Evolutionary conservation across 208 protist genomes (phyloP).

Genomic region (Trypanosoma avium): DNA sequence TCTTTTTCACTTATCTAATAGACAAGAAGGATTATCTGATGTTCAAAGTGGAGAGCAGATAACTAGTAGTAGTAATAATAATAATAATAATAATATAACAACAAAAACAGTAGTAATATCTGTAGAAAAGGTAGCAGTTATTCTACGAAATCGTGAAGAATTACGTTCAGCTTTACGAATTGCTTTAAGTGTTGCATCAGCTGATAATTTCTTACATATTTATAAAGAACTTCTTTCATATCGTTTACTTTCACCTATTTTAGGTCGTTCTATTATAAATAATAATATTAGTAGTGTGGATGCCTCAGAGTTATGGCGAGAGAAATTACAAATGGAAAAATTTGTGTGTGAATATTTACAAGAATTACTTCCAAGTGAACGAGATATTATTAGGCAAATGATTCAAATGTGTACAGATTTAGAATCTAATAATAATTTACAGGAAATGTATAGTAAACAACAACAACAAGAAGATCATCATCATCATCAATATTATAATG

Average conservation of each 20-base stretch:
- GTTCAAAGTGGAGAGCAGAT: neutral
- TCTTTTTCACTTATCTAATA: neutral
- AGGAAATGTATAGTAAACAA: conserved; percentile 9
- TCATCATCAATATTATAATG: neutral
- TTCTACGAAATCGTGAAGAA: conserved; percentile 26
- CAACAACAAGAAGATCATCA: neutral
- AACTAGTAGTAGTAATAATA: neutral
- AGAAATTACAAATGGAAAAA: conserved; percentile 30
- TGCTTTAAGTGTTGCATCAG: conserved; percentile 27
- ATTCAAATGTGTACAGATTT: conserved; percentile 26
- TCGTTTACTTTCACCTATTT: conserved; percentile 33
- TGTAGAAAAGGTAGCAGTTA: neutral
- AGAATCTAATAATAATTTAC: neutral
- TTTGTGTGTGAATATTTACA: conserved; percentile 35
- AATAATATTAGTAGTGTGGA: neutral
- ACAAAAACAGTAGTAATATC: neutral
- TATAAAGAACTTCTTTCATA: conserved; percentile 35
- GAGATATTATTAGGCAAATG: conserved; percentile 31
- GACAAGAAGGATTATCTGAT: neutral
- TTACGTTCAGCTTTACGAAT: conserved; percentile 39
- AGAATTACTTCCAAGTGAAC: conserved; percentile 11
- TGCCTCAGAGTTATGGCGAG: neutral
- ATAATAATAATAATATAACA: no score
- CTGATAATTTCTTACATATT: conserved; percentile 30
- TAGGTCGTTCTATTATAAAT: conserved; percentile 20